Base-by-base conservation (phyloP, 305 asterid species). In the Lippia alba region DNA sequence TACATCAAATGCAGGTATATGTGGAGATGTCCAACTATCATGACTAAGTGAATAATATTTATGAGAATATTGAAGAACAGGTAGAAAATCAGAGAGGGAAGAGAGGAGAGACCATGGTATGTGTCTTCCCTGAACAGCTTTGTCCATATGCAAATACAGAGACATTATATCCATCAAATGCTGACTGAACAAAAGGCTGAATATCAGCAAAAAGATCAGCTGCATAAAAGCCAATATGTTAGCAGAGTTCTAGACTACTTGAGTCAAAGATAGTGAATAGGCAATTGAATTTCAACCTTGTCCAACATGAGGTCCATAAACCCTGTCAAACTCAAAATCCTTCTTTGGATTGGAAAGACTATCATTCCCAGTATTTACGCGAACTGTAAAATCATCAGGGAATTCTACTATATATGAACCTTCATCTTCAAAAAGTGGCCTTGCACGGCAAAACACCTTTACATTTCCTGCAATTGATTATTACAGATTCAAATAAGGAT, bases 121-220 rank as follows among this genome's bases (percentile, higher is more conserved):
- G 83, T 4, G 99, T 87, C 87, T 95, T 95, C 69, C 98, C 99
- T 20, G 99, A 87, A 77, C 78, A 67, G 46, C 91, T 76, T 83
- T 87, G 97, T 63, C 99, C 98, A 78, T 89, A 92, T 66, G 98
- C 89, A 85, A 92, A 86, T 66, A 92, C 51, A 30, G 96, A 88
- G 40, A 89, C 96, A 80, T 95, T 95, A 80, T 86, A 89, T 49
- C 98, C 99, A 83, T 95, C 99, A 80, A 92, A 95, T 61, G 98
- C 99, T 66, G 99, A 95, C 91, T 90, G 99, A 74, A 95, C 94
- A 82, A 89, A 92, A 66, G 99, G 98, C 79, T 95, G 99, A 82
- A 92, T 76, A 84, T 92, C 97, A 66, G 85, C 78, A 77, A 95
- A 95, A 70, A 92, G 92, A 70, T 92, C 96, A 59, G 91, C 99